Percentiles rank a stretch among this genome's conserved stretches.
phyloP scores from a whole-genome alignment of 805 yeast species.

The Yarrowia sp. region DNA sequence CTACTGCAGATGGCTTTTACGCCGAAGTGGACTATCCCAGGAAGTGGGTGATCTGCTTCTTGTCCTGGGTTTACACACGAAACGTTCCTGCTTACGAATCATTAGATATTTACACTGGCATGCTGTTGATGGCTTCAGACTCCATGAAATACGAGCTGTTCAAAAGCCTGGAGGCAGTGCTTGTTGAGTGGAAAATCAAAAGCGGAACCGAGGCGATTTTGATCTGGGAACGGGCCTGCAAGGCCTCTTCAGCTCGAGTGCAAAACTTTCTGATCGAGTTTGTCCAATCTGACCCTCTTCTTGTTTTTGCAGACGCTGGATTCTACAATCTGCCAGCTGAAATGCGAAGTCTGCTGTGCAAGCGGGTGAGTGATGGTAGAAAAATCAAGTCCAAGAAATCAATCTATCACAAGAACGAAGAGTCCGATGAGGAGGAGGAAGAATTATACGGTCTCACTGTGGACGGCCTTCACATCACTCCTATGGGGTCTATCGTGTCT shows the following conservation, averaged over 20 bases:
- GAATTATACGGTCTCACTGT: neutral
- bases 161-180: neutral
- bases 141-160: neutral
- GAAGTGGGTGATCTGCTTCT: neutral
- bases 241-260: neutral
- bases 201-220: neutral
- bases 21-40: slow-evolving; percentile 5
- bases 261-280: neutral
- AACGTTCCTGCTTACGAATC: neutral
- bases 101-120: neutral
- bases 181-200: neutral
- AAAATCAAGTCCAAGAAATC: neutral
- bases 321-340: neutral
- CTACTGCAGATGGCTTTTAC: neutral
- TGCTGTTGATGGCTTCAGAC: slow-evolving; percentile 7
- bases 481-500: neutral
- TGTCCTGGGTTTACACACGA: neutral
- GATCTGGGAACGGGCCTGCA: neutral
- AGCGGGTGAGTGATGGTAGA: slow-evolving; percentile 4
- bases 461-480: neutral
- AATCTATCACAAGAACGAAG: neutral
- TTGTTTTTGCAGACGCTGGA: neutral
- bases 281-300: neutral
- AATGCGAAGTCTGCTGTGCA: slow-evolving; percentile 1
- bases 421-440: neutral